A percentile compares a stretch with the other conserved stretches of the same genome.
Evolutionary conservation across 768 basidiomycete genomes (phyloP).

Genomic region (Boletus pseudopeckii): DNA sequence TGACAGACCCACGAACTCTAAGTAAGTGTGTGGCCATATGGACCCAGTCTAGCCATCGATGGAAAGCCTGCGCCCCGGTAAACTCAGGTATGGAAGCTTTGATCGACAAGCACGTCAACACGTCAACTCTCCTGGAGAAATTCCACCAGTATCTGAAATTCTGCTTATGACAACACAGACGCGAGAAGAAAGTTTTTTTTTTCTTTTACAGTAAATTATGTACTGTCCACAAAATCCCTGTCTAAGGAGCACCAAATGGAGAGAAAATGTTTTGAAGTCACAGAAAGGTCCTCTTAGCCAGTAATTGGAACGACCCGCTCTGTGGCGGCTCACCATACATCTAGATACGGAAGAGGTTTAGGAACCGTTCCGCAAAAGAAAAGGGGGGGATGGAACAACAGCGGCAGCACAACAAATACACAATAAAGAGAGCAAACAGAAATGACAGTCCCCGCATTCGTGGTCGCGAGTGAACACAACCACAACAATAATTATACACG

Average conservation of each 20-base stretch:
- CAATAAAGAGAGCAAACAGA: slow-evolving; percentile 25
- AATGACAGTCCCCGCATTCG: slow-evolving; percentile 16
- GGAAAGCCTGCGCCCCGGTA: not conserved
- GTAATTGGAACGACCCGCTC: not conserved
- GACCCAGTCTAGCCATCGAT: too few relatives aligned
- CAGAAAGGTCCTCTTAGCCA: not conserved
- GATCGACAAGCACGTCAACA: not conserved
- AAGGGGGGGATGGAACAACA: not conserved
- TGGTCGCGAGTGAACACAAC: slow-evolving; percentile 12
- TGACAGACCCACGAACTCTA: too few relatives aligned
- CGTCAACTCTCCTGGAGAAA: not conserved
- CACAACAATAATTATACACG: slow-evolving; percentile 5
- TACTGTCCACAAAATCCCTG: not conserved
- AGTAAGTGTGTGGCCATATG: too few relatives aligned
- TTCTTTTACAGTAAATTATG: too few relatives aligned
- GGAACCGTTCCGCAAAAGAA: not conserved
- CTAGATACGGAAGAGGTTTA: slow-evolving; percentile 4
- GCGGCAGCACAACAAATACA: slow-evolving; percentile 18
- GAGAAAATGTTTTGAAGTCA: not conserved
- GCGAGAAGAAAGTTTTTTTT: too few relatives aligned
- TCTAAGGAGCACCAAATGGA: not conserved
- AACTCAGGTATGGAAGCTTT: not conserved
- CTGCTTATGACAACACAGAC: too few relatives aligned
- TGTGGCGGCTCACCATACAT: not conserved
- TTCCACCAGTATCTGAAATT: not conserved